These are phyloP conservation scores for Circinella minor DNA, from an alignment of 371 early-diverging fungal genomes.

Conservation along the genomic window DNA sequence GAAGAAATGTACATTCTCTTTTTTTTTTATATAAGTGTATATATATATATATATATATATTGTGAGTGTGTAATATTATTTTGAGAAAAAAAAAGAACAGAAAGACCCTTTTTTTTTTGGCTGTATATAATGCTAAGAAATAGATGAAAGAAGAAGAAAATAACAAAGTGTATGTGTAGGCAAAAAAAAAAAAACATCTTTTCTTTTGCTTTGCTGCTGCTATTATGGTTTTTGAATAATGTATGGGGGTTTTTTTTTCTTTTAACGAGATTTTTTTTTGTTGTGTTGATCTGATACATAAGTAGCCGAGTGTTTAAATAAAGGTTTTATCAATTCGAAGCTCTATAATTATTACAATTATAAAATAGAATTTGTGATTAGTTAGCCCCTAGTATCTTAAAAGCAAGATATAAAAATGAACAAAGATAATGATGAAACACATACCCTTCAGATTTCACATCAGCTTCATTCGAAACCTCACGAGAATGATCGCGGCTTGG, in stretches of 20 bases:
- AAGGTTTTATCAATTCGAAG: too few species aligned
- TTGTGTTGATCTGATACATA: too few species aligned
- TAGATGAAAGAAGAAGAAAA: neutral
- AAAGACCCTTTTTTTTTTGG: neutral
- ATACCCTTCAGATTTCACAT: conserved; percentile 5
- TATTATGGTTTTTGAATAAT: too few species aligned
- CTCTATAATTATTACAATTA: too few species aligned
- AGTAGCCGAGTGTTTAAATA: too few species aligned
- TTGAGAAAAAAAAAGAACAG: neutral
- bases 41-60: neutral
- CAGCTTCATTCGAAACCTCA: conserved; percentile 10
- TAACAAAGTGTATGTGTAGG: neutral
- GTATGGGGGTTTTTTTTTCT: too few species aligned
- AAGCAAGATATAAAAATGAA: neutral
- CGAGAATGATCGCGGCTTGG: conserved; percentile 18
- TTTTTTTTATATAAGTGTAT: neutral
- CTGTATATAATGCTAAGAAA: conserved; percentile 4
- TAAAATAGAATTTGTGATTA: too few species aligned
- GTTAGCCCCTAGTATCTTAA: neutral
- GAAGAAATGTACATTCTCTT: neutral
- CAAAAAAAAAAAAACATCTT: conserved; percentile 1
- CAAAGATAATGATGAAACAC: neutral
- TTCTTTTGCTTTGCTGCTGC: neutral
- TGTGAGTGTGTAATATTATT: neutral
- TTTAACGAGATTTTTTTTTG: too few species aligned